Conservation (phyloP, 2,329 filamentous ascomycete genomes). For the Dactylellina leptospora region DNA sequence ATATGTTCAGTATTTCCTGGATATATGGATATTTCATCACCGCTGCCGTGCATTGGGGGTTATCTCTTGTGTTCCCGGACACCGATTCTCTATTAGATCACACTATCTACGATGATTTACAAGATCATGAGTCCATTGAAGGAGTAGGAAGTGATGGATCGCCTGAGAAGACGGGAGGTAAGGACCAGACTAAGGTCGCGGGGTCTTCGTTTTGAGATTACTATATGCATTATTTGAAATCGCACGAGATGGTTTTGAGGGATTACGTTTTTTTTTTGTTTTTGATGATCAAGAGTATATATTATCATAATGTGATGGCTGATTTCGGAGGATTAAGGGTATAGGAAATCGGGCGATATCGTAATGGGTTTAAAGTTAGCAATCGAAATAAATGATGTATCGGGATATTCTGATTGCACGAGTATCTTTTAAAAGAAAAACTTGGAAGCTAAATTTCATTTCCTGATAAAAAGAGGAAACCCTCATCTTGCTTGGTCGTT, state of each 20-base stretch:
- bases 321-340: not conserved
- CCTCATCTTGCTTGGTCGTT: too few relatives aligned
- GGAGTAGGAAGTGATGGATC: conserved; percentile 33
- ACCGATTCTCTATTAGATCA: conserved; percentile 16
- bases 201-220: not conserved
- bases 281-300: not conserved
- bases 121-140: conserved; percentile 41
- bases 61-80: conserved; percentile 30
- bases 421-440: not conserved
- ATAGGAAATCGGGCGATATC: not conserved
- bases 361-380: not conserved
- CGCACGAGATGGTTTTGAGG: too few relatives aligned
- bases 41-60: conserved; percentile 12
- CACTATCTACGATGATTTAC: conserved; percentile 35
- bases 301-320: not conserved
- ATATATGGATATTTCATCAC: conserved; percentile 47
- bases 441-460: too few relatives aligned
- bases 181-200: not conserved
- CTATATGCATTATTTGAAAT: not conserved
- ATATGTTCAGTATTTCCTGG: conserved; percentile 50
- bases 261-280: not conserved
- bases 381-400: too few relatives aligned
- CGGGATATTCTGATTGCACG: not conserved
- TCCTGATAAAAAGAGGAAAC: too few relatives aligned
- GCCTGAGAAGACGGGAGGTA: conserved; percentile 20